Conservation (phyloP, 2,329 filamentous ascomycete species). For the Phyllosticta citribraziliensis region DNA sequence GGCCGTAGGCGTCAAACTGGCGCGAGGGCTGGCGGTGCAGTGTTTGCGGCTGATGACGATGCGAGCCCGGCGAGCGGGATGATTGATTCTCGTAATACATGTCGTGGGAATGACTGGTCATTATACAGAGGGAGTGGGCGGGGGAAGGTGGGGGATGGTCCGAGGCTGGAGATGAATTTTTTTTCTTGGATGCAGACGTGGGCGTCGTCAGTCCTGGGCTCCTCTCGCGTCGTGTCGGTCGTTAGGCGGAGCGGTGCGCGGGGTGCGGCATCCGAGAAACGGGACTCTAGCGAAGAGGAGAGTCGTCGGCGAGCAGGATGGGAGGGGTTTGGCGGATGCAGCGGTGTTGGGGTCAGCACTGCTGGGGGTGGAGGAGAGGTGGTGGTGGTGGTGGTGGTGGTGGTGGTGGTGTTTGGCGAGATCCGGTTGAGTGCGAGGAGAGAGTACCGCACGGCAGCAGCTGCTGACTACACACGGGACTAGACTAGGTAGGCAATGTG, state of each 20-base stretch:
- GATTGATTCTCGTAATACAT: conserved; percentile 65
- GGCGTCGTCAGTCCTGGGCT: neutral
- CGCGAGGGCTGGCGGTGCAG: conserved; percentile 64
- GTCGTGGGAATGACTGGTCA: conserved; percentile 35
- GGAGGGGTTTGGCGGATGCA: neutral
- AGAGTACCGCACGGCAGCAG: neutral
- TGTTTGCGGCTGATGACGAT: conserved; percentile 55
- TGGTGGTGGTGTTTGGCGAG: neutral
- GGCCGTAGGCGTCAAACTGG: conserved; percentile 65
- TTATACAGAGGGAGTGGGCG: conserved; percentile 5
- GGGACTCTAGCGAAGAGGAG: neutral
- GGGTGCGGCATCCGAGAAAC: neutral
- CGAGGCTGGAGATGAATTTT: neutral
- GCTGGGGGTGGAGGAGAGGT: neutral
- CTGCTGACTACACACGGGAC: neutral
- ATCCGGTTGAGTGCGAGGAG: neutral
- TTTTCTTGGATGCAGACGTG: neutral
- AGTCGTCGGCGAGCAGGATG: neutral
- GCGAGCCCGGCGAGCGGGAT: conserved; percentile 65
- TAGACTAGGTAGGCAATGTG: neutral
- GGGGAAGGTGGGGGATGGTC: conserved; percentile 1
- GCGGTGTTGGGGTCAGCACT: neutral
- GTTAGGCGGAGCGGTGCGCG: neutral
- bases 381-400: too few species aligned
- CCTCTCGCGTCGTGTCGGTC: neutral